Conservation (phyloP, 352 stramenopile species). For the Plasmopara viticola region DNA sequence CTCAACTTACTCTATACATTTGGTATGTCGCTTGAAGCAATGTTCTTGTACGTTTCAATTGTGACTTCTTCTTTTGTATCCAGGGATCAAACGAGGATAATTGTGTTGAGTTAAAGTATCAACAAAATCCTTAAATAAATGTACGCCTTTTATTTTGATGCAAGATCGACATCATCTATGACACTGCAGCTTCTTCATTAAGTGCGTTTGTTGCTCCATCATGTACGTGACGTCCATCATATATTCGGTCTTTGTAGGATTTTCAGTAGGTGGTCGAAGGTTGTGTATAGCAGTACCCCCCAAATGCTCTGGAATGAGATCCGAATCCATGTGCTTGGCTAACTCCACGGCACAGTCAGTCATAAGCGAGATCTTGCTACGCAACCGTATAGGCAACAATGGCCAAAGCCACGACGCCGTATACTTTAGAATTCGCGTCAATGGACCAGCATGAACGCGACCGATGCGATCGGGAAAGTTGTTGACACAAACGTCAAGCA, state of each 20-base stretch:
- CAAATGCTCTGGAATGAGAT: conserved; percentile 50
- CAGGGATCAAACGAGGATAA: conserved; percentile 58
- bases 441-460: conserved; percentile 45
- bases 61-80: neutral
- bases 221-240: conserved; percentile 55
- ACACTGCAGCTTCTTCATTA: conserved; percentile 26
- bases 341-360: conserved; percentile 43
- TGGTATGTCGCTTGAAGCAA: conserved; percentile 31
- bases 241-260: conserved; percentile 17
- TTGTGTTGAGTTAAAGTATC: neutral
- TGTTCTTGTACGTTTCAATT: neutral
- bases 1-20: conserved; percentile 76
- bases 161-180: no score
- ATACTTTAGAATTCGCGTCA: conserved; percentile 53
- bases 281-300: conserved; percentile 36
- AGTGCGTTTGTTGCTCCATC: conserved; percentile 43
- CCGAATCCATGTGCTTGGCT: conserved; percentile 49
- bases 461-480: conserved; percentile 67
- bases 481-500: conserved; percentile 55
- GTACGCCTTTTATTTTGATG: no score
- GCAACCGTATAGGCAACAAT: conserved; percentile 44
- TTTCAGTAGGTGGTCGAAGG: conserved; percentile 18
- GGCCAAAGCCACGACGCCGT: conserved; percentile 49
- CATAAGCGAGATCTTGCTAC: conserved; percentile 59
- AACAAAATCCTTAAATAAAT: no score